phyloP scores from a whole-genome alignment of 1,284 basidiomycete species.

The Fomitopsis schrenkii region DNA sequence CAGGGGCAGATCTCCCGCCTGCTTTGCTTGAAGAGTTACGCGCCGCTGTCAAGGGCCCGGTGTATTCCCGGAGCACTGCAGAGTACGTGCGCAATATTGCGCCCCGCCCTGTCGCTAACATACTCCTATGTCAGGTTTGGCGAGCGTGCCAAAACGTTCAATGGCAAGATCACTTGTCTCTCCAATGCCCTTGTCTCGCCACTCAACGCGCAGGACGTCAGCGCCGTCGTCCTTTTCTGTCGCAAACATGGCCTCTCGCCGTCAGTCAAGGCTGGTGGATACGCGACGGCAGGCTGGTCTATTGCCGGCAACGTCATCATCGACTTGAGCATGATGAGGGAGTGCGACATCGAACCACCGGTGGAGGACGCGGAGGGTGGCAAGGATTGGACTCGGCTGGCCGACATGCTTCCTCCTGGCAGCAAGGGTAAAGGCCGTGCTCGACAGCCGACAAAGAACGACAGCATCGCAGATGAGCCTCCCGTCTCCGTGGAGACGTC shows the following conservation, averaged over 20 bases:
- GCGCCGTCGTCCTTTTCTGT: slow-evolving; percentile 70
- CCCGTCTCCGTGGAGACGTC: background rate
- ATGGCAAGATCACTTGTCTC: slow-evolving; percentile 63
- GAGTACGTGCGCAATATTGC: slow-evolving; percentile 13
- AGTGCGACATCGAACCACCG: slow-evolving; percentile 65
- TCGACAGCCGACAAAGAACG: background rate
- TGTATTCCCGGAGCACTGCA: slow-evolving; percentile 16
- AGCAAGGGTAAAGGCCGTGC: slow-evolving; percentile 51
- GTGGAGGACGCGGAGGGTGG: slow-evolving; percentile 26
- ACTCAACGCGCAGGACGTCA: slow-evolving; percentile 69
- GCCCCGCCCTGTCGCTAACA: background rate
- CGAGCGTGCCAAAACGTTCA: slow-evolving; percentile 67
- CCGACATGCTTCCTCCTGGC: slow-evolving; percentile 43
- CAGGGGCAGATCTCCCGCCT: slow-evolving; percentile 6
- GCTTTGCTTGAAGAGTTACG: slow-evolving; percentile 18
- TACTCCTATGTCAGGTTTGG: slow-evolving; percentile 45
- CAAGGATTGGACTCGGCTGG: slow-evolving; percentile 54
- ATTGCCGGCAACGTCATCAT: slow-evolving; percentile 81
- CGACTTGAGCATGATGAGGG: slow-evolving; percentile 67
- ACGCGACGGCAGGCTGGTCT: slow-evolving; percentile 85
- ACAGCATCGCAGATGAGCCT: background rate
- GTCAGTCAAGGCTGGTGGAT: slow-evolving; percentile 86
- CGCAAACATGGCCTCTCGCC: slow-evolving; percentile 61
- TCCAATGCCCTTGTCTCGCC: slow-evolving; percentile 66
- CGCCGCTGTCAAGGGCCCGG: slow-evolving; percentile 18